These are phyloP conservation scores for Coemansia asiatica DNA, from an alignment of 192 early-diverging fungal genomes.

Conservation along the genomic window DNA sequence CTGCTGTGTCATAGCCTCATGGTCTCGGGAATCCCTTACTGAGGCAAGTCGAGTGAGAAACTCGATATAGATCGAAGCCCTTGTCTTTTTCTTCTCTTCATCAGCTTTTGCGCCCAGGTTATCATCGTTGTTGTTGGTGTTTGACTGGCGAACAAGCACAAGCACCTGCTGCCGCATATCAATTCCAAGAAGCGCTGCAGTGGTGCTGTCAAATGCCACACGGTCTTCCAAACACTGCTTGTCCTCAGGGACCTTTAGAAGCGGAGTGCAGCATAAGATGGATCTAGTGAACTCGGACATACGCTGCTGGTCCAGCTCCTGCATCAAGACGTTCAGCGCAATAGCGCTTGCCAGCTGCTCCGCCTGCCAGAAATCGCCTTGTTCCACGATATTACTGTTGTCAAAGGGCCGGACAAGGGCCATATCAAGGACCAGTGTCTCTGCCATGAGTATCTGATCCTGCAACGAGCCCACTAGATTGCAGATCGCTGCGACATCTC, in stretches of 20 bases:
- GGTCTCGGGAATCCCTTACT: background rate
- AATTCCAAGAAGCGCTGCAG: constrained; percentile 6
- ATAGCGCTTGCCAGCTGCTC: background rate
- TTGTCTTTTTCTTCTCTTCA: background rate
- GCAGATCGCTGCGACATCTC: background rate
- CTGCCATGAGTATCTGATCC: background rate
- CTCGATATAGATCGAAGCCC: background rate
- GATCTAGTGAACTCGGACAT: background rate
- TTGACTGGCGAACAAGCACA: no score
- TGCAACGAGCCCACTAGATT: background rate
- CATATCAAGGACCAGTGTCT: background rate
- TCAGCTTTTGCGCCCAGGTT: no score
- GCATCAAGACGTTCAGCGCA: background rate
- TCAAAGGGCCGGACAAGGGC: background rate
- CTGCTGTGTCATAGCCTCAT: background rate
- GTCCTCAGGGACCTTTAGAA: constrained; percentile 9
- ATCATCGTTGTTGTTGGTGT: no score
- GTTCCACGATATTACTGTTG: background rate
- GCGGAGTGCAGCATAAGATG: constrained; percentile 6
- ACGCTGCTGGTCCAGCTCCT: background rate
- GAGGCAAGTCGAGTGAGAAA: background rate
- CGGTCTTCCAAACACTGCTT: background rate
- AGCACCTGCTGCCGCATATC: background rate
- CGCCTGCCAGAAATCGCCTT: background rate
- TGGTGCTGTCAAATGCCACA: constrained; percentile 15